A percentile compares a stretch with the other conserved stretches of the same genome.
Conservation (phyloP, 2,329 filamentous ascomycete species). For the Sporothrix schenckii region DNA sequence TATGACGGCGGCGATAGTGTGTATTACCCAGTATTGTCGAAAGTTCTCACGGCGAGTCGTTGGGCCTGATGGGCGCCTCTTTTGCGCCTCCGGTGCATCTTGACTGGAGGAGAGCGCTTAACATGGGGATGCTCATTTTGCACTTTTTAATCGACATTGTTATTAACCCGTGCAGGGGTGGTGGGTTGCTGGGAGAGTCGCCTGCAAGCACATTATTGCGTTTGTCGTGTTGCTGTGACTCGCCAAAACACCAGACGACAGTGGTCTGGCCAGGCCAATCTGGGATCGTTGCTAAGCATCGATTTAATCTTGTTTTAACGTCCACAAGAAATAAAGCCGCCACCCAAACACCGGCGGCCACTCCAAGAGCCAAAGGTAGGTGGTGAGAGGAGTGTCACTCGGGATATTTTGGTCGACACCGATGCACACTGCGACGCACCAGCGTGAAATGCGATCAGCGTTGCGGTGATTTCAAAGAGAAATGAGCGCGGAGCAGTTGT, state of each 20-base stretch:
- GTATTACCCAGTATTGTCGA: neutral
- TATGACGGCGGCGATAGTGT: too few relatives aligned
- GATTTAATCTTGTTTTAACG: conserved; percentile 22
- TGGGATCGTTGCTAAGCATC: conserved; percentile 17
- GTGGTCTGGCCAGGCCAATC: conserved; percentile 3
- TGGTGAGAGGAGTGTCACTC: neutral
- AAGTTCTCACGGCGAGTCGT: neutral
- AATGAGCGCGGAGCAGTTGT: conserved; percentile 23
- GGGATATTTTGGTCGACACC: conserved; percentile 5
- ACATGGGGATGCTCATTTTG: conserved; percentile 18
- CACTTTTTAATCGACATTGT: conserved; percentile 8
- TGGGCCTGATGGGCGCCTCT: conserved; percentile 3
- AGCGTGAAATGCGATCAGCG: conserved; percentile 20
- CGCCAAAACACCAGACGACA: neutral
- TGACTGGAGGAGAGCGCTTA: conserved; percentile 16
- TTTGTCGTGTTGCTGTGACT: neutral
- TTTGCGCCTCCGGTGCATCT: neutral
- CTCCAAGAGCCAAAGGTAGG: neutral
- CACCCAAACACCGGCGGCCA: neutral
- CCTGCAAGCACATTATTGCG: neutral
- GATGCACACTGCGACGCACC: conserved; percentile 5
- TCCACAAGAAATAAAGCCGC: neutral
- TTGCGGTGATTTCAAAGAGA: conserved; percentile 20
- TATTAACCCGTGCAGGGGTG: conserved; percentile 12
- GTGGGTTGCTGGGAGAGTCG: conserved; percentile 3